Percentiles rank a stretch among this genome's conserved stretches.
These are phyloP conservation scores for Schrenkiella parvula DNA, from an alignment of 345 rosid genomes.

Conservation along the genomic window DNA sequence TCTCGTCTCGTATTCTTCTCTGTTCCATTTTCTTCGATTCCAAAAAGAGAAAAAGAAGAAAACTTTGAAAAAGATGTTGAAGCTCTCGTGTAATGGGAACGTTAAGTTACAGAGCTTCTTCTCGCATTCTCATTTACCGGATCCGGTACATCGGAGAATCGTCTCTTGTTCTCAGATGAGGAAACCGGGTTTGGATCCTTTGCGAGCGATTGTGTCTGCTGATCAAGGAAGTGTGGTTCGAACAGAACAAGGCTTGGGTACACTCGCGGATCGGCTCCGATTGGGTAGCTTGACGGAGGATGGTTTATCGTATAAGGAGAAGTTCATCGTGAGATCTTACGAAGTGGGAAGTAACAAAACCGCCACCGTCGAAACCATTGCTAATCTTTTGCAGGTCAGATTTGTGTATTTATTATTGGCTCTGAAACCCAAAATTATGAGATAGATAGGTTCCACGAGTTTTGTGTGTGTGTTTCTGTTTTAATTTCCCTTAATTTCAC, in stretches of 20 bases:
- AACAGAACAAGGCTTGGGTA: slow-evolving; percentile 32
- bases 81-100: slow-evolving; percentile 46
- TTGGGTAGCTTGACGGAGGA: slow-evolving; percentile 67
- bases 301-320: slow-evolving; percentile 85
- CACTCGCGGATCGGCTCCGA: slow-evolving; percentile 61
- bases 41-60: not conserved
- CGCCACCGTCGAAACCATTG: slow-evolving; percentile 86
- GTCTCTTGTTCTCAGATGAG: slow-evolving; percentile 16
- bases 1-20: not conserved
- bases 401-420: not conserved
- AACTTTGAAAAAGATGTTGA: slow-evolving; percentile 45
- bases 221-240: slow-evolving; percentile 28
- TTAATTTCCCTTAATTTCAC: not conserved
- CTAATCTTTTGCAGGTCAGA: slow-evolving; percentile 85
- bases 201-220: slow-evolving; percentile 34
- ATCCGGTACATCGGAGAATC: slow-evolving; percentile 14
- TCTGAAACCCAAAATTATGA: not conserved
- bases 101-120: slow-evolving; percentile 46
- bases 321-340: slow-evolving; percentile 72
- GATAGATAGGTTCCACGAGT: not conserved
- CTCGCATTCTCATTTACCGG: slow-evolving; percentile 40
- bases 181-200: slow-evolving; percentile 11
- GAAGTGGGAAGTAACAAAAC: slow-evolving; percentile 97
- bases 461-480: not conserved
- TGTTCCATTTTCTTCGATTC: not conserved